Evolutionary conservation across 2,329 filamentous ascomycete species (phyloP).

Genomic region (Acarospora socialis): DNA sequence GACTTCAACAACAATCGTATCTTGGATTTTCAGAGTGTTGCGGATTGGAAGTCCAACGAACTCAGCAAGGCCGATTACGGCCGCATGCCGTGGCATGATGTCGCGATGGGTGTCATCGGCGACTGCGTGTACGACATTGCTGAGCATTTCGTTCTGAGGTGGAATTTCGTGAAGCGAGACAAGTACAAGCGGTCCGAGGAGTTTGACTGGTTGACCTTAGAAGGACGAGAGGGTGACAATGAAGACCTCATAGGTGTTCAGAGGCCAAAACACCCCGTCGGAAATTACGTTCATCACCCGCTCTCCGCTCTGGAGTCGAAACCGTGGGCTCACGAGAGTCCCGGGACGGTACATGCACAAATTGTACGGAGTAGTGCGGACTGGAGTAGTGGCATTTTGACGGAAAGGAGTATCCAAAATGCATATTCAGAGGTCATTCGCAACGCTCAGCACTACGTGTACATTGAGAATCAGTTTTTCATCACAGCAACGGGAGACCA

Average conservation of each 20-base stretch:
- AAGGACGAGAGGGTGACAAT: conserved; percentile 60
- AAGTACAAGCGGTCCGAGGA: conserved; percentile 84
- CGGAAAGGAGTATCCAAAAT: conserved; percentile 74
- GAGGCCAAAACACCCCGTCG: conserved; percentile 74
- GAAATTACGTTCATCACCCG: conserved; percentile 74
- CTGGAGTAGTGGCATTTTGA: conserved; percentile 84
- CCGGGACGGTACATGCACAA: conserved; percentile 65
- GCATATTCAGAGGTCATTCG: conserved; percentile 75
- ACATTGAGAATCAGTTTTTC: conserved; percentile 99
- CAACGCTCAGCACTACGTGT: conserved; percentile 81
- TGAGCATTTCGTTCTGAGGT: conserved; percentile 84
- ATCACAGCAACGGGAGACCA: conserved; percentile 87
- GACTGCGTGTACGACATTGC: conserved; percentile 87
- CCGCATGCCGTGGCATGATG: conserved; percentile 97
- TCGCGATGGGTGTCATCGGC: conserved; percentile 80
- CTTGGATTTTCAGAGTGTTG: conserved; percentile 84
- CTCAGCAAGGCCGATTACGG: conserved; percentile 81
- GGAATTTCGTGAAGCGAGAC: conserved; percentile 95
- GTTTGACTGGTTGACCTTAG: conserved; percentile 74
- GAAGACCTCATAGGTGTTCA: conserved; percentile 84
- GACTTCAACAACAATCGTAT: conserved; percentile 97
- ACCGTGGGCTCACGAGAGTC: conserved; percentile 37
- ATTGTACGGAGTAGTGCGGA: conserved; percentile 80
- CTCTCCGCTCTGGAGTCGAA: conserved; percentile 55
- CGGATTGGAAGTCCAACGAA: conserved; percentile 88